Conservation (phyloP, 1,284 basidiomycete species). For the Cystobasidium pallidum region DNA sequence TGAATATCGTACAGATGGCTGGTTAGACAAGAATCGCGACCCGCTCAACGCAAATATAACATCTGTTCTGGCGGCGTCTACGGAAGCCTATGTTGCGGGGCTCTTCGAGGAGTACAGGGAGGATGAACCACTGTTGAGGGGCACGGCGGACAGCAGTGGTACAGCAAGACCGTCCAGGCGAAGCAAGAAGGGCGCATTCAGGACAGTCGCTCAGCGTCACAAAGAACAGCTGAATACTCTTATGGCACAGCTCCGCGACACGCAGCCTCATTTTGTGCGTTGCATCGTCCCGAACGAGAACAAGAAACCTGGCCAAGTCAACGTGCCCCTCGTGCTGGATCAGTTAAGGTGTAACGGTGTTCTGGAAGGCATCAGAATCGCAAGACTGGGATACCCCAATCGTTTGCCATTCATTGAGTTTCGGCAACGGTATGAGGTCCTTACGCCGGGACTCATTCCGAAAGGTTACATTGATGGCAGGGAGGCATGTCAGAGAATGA, state of each 20-base stretch:
- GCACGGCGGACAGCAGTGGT: conserved; percentile 61
- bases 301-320: conserved; percentile 90
- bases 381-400: conserved; percentile 95
- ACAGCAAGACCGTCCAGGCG: conserved; percentile 65
- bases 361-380: conserved; percentile 97
- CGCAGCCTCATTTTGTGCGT: conserved; percentile 97
- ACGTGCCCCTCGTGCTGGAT: conserved; percentile 92
- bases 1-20: conserved; percentile 93
- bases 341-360: conserved; percentile 99
- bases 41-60: conserved; percentile 96
- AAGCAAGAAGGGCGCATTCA: conserved; percentile 93
- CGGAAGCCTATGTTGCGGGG: conserved; percentile 76
- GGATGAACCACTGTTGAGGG: conserved; percentile 57
- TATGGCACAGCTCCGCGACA: conserved; percentile 88
- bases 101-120: conserved; percentile 84
- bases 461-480: conserved; percentile 96
- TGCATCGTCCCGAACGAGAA: conserved; percentile 95
- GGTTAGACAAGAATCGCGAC: conserved; percentile 99
- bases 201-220: conserved; percentile 93
- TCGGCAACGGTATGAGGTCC: conserved; percentile 92
- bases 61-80: conserved; percentile 80
- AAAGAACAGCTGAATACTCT: conserved; percentile 92
- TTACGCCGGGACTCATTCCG: conserved; percentile 89
- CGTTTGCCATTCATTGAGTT: conserved; percentile 96
- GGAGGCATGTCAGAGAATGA: conserved; percentile 91